Conservation (phyloP, 2,329 filamentous ascomycete genomes). For the Pseudopithomyces chartarum region DNA sequence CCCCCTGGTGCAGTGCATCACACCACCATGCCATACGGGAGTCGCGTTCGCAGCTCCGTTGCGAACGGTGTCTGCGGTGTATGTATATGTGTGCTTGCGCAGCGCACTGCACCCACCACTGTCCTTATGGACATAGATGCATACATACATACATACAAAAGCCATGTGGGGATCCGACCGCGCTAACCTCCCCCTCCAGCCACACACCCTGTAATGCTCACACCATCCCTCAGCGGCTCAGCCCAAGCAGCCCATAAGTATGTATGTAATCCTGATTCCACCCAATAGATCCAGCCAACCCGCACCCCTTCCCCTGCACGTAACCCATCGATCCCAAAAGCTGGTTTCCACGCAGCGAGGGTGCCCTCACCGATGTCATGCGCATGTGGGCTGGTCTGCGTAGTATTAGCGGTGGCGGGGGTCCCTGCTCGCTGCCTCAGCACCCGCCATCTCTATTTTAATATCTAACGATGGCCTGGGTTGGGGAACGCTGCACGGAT, state of each 20-base stretch:
- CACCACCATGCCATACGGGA: too few relatives aligned
- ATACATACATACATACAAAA: too few relatives aligned
- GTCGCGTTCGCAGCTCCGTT: too few relatives aligned
- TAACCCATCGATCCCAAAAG: not conserved
- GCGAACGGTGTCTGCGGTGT: too few relatives aligned
- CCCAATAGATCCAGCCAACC: not conserved
- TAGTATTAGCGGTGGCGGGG: slow-evolving; percentile 1
- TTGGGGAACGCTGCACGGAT: not conserved
- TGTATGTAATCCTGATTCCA: not conserved
- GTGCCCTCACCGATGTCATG: slow-evolving; percentile 1
- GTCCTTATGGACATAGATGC: too few relatives aligned
- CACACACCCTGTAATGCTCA: slow-evolving; percentile 1
- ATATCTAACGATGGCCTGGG: not conserved
- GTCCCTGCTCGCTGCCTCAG: not conserved
- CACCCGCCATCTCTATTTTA: slow-evolving; percentile 8
- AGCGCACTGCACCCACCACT: too few relatives aligned
- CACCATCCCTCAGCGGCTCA: too few relatives aligned
- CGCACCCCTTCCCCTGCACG: not conserved
- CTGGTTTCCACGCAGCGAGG: not conserved
- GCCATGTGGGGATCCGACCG: slow-evolving; percentile 4
- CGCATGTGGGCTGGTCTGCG: not conserved
- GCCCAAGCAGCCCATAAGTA: too few relatives aligned
- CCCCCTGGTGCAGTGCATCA: too few relatives aligned
- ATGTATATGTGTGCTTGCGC: too few relatives aligned
- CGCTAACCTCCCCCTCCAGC: not conserved